Conservation (phyloP, 2,329 filamentous ascomycete species). For the Berkeleyomyces rouxiae region DNA sequence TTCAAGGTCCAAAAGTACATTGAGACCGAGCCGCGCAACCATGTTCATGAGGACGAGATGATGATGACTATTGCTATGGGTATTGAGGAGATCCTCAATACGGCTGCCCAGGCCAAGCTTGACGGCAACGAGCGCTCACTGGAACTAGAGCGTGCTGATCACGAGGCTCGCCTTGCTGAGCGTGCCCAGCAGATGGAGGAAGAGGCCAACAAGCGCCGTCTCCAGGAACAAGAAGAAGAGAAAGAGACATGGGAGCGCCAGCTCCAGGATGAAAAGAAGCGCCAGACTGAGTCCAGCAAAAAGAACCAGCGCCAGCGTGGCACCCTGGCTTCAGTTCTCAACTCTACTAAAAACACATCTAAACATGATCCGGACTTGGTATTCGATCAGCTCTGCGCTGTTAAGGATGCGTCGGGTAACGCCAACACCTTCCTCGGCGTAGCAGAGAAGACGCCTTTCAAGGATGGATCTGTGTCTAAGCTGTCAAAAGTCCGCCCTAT, state of each 20-base stretch:
- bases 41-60: conserved; percentile 40
- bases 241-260: conserved; percentile 53
- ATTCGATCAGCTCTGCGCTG: conserved; percentile 50
- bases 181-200: conserved; percentile 40
- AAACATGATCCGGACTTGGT: conserved; percentile 27
- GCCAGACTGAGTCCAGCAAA: conserved; percentile 46
- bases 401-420: conserved; percentile 48
- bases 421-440: conserved; percentile 53
- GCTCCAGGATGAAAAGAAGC: conserved; percentile 54
- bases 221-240: conserved; percentile 47
- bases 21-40: conserved; percentile 38
- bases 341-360: conserved; percentile 8
- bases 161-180: conserved; percentile 54
- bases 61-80: conserved; percentile 49
- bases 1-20: conserved; percentile 52
- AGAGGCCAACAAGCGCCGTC: conserved; percentile 34
- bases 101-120: conserved; percentile 63
- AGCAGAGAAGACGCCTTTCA: conserved; percentile 49
- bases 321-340: conserved; percentile 17
- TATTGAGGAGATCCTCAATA: conserved; percentile 64
- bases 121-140: conserved; percentile 64
- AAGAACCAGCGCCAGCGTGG: conserved; percentile 32
- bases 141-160: conserved; percentile 72
- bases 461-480: conserved; percentile 38
- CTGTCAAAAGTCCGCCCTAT: conserved; percentile 59